Percentiles rank a stretch among this genome's conserved stretches.
Conservation (phyloP, 192 early-diverging fungal genomes). For the Podila clonocystis region DNA sequence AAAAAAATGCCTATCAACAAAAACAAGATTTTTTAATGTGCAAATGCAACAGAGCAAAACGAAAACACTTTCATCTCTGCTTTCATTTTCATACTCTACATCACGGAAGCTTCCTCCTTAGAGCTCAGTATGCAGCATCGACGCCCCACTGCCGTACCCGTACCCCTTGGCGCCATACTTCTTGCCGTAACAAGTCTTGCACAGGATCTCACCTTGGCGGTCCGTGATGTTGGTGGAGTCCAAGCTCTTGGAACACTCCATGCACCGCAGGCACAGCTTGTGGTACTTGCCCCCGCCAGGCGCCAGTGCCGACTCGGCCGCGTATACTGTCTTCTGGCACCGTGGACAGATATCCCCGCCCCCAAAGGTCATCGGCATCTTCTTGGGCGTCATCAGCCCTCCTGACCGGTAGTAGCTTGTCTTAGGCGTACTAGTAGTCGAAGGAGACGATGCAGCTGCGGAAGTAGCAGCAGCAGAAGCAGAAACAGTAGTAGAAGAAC, state of each 20-base stretch:
- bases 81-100: neutral
- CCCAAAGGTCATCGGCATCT: conserved; percentile 15
- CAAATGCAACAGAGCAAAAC: too few species aligned
- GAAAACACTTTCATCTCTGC: neutral
- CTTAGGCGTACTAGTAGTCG: conserved; percentile 14
- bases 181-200: conserved; percentile 63
- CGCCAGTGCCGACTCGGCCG: conserved; percentile 61
- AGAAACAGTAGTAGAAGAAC: neutral
- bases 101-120: neutral
- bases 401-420: conserved; percentile 39
- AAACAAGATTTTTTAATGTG: too few species aligned
- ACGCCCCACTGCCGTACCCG: conserved; percentile 53
- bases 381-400: conserved; percentile 47
- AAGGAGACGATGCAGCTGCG: neutral
- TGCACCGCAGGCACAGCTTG: conserved; percentile 64
- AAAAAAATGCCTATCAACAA: too few species aligned
- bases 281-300: conserved; percentile 68
- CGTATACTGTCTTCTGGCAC: conserved; percentile 67
- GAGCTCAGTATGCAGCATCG: conserved; percentile 53
- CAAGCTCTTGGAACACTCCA: conserved; percentile 61
- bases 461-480: neutral
- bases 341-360: conserved; percentile 62
- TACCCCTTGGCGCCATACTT: conserved; percentile 64
- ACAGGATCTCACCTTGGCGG: conserved; percentile 58
- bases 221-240: conserved; percentile 69